Percentiles rank a stretch among this genome's conserved stretches.
Conservation (phyloP, 768 basidiomycete species). For the Serpula lacrymans region DNA sequence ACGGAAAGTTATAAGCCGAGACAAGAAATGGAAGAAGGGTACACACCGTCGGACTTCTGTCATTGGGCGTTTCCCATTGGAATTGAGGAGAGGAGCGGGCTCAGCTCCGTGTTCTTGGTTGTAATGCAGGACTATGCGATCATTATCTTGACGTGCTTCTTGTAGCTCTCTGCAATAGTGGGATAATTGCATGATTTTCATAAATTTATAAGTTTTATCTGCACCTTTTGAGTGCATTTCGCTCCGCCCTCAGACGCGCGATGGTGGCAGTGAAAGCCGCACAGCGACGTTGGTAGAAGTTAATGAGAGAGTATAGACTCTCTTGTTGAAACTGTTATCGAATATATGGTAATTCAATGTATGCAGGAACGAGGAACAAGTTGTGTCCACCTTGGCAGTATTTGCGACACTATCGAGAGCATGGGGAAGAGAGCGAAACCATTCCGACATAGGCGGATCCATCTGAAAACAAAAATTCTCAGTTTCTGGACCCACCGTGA, state of each 20-base stretch:
- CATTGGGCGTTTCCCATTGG: conserved; percentile 67
- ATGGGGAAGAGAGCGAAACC: conserved; percentile 67
- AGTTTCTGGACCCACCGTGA: conserved; percentile 2
- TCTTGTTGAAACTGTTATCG: conserved; percentile 71
- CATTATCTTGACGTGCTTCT: too few relatives aligned
- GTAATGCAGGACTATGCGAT: too few relatives aligned
- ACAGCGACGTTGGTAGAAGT: conserved; percentile 57
- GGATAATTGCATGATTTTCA: too few relatives aligned
- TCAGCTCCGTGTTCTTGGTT: conserved; percentile 20
- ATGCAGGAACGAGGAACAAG: background rate
- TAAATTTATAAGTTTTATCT: conserved; percentile 5
- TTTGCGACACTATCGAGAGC: conserved; percentile 62
- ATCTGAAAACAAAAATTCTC: conserved; percentile 50
- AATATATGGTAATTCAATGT: background rate
- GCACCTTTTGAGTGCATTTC: conserved; percentile 53
- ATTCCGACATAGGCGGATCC: conserved; percentile 77
- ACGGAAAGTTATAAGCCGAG: conserved; percentile 8
- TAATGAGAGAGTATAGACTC: conserved; percentile 63
- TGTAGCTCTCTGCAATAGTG: too few relatives aligned
- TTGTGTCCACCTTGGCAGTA: conserved; percentile 55
- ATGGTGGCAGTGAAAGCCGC: conserved; percentile 39
- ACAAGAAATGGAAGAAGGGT: background rate
- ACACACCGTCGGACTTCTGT: conserved; percentile 41
- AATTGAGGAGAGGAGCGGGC: conserved; percentile 41
- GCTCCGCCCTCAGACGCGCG: conserved; percentile 35